Percentiles rank a stretch among this genome's conserved stretches.
These are phyloP conservation scores for Cutaneotrichosporon daszewskae DNA, from an alignment of 1,284 basidiomycete genomes.

Conservation along the genomic window DNA sequence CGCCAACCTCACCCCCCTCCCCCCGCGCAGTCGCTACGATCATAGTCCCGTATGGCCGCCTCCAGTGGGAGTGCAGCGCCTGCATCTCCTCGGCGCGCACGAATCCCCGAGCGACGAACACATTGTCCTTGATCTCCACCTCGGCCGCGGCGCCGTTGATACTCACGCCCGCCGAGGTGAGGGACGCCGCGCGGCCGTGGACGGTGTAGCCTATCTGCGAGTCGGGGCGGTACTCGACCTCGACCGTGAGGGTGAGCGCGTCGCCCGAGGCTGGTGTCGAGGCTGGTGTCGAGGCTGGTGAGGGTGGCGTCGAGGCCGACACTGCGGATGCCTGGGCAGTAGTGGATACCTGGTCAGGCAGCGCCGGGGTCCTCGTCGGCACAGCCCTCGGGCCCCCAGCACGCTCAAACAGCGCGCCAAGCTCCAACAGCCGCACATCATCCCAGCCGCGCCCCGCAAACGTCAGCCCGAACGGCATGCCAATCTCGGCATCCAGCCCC, in stretches of 20 bases:
- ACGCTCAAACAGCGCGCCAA: neutral
- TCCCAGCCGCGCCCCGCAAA: conserved; percentile 8
- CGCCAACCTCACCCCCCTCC: neutral
- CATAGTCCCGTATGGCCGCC: conserved; percentile 4
- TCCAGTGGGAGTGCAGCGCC: conserved; percentile 5
- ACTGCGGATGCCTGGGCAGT: neutral
- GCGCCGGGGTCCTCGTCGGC: conserved; percentile 2
- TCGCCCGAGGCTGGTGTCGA: neutral
- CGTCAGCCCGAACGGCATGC: conserved; percentile 9
- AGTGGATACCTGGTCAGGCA: neutral
- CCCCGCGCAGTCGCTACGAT: neutral
- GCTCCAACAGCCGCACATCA: conserved; percentile 1
- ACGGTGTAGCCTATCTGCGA: neutral
- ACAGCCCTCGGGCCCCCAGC: neutral
- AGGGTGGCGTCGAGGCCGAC: neutral
- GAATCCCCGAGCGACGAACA: neutral
- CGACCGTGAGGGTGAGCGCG: neutral
- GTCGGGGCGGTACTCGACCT: neutral
- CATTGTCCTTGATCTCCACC: too few relatives aligned
- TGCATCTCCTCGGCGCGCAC: conserved; percentile 1
- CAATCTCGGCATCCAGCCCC: conserved; percentile 6
- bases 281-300: neutral
- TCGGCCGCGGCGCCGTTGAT: conserved; percentile 2
- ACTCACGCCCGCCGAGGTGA: neutral
- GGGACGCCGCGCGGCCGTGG: neutral